Conservation (phyloP, 2,329 filamentous ascomycete species). For the Cyphellophora europaea region DNA sequence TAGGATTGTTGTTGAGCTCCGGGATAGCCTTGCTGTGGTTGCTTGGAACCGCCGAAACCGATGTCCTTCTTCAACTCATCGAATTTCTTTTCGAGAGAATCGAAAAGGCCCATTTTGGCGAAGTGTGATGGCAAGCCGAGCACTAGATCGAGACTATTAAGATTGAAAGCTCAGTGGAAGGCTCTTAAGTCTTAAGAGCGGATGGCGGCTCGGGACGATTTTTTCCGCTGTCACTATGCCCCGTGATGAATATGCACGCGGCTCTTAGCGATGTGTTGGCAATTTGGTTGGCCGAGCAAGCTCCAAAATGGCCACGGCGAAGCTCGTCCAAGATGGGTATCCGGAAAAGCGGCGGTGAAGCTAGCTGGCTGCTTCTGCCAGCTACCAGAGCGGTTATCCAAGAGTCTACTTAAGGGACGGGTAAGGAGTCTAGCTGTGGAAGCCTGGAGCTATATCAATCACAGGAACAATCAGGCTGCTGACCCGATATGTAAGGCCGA, state of each 20-base stretch:
- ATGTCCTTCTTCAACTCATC: not conserved
- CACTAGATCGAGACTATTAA: not conserved
- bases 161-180: not conserved
- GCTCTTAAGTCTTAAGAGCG: not conserved
- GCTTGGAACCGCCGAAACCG: not conserved
- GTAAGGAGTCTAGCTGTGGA: no score
- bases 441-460: no score
- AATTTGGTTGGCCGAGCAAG: no score
- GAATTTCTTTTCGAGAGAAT: not conserved
- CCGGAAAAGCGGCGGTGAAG: not conserved
- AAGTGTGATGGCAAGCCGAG: not conserved
- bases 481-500: no score
- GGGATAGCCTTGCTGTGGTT: conserved; percentile 2
- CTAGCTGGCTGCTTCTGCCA: no score
- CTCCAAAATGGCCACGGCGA: not conserved
- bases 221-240: no score
- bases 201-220: no score
- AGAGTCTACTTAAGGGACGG: no score
- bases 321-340: not conserved
- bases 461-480: no score
- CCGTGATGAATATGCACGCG: no score
- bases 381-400: no score
- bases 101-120: not conserved
- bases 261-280: no score
- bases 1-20: conserved; percentile 4